These are phyloP conservation scores for Epichloe elymi DNA, from an alignment of 2,329 filamentous ascomycete genomes.

Conservation along the genomic window DNA sequence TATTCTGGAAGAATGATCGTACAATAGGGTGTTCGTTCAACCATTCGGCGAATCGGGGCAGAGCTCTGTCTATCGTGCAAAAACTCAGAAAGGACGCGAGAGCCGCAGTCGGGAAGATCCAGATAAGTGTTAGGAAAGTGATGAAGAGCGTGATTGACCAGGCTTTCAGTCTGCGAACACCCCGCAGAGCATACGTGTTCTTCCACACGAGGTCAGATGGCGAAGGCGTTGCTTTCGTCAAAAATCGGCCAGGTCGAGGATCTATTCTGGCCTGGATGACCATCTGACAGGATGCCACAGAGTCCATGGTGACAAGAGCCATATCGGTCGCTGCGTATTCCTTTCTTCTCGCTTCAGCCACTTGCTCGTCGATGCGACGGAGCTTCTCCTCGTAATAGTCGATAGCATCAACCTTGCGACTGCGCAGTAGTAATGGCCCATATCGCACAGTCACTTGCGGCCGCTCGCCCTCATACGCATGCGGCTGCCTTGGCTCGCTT, in stretches of 20 bases:
- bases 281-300: constrained; percentile 86
- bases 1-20: constrained; percentile 70
- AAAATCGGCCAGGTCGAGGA: constrained; percentile 70
- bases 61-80: constrained; percentile 62
- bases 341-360: constrained; percentile 56
- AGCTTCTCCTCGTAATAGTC: constrained; percentile 88
- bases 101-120: constrained; percentile 69
- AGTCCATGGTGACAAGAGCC: constrained; percentile 96
- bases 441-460: constrained; percentile 68
- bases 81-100: constrained; percentile 70
- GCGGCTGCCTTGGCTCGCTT: constrained; percentile 21
- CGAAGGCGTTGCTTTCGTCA: constrained; percentile 76
- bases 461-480: constrained; percentile 30
- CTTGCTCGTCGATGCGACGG: constrained; percentile 62
- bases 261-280: constrained; percentile 90
- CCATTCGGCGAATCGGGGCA: constrained; percentile 54
- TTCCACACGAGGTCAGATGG: constrained; percentile 90
- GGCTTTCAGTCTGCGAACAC: constrained; percentile 58
- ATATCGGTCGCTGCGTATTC: constrained; percentile 67
- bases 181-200: constrained; percentile 75
- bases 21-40: constrained; percentile 57
- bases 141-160: constrained; percentile 82
- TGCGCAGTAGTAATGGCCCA: constrained; percentile 60
- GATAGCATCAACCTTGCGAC: constrained; percentile 71
- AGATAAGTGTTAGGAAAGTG: constrained; percentile 70